Evolutionary conservation across 108 stramenopile species (phyloP), one percentile per base, ranked within the genome.

Genomic region (Cyclotella kingstonii): DNA sequence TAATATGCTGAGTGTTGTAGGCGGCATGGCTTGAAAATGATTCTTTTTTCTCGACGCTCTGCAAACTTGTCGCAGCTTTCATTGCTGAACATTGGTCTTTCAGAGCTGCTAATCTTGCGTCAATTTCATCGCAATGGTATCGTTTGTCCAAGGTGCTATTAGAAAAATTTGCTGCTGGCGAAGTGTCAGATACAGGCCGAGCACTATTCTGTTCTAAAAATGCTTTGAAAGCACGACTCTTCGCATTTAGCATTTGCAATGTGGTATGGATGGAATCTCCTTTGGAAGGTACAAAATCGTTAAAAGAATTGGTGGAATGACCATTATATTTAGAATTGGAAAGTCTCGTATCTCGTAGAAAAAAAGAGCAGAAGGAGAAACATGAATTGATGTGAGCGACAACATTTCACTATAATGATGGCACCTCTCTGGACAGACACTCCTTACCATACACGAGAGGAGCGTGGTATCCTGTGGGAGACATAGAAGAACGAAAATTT

Each of bases 121-220:
- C 58, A 46, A 60, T 60, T 10, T 60, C 58, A 60, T 46, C 33
- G 5, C 43, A 11, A 31, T 33, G 18, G 39, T 28, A 56, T n/a
- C 25, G 4, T 56, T 35, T 11, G 49, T 15, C 49, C 49, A 50
- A 0, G 49, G 28, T 29, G 43, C n/a, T 14, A 18, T 44, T 12
- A 7, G 14, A 6, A 27, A 5, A 27, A 48, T 3, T 48, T 21
- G n/a, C 36, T 9, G 7, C 36, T n/a, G 11, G 11, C n/a, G n/a
- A 44, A 5, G 43, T 15, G 19, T 38, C 15, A 3, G 1, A 11
- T 4, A 7, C 17, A 22, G 19, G 7, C 11, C 0, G 19, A 21
- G 2, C 18, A 19, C 41, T 42, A 17, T 21, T 36, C 53, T 25
- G 53, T 2, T 57, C 56, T 41, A 57, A 23, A 27, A 1, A 28